Evolutionary conservation across 768 basidiomycete species (phyloP).

Genomic region (Lactarius pseudohatsudake): DNA sequence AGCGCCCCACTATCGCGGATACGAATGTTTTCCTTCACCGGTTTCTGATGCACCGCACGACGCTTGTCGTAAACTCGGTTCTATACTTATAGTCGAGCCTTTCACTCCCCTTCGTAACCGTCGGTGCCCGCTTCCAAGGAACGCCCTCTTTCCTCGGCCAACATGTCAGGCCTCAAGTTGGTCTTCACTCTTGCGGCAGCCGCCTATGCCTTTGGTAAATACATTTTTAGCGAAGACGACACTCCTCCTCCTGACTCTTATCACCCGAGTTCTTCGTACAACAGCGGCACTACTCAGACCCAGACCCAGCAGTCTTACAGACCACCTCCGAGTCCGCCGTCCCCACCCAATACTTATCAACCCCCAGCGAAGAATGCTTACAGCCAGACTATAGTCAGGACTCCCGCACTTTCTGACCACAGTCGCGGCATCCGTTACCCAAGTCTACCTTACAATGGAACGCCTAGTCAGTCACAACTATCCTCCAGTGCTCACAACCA

Average conservation of each 20-base stretch:
- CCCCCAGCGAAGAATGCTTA: neutral
- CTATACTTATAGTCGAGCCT: neutral
- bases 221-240: neutral
- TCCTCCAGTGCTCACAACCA: neutral
- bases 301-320: neutral
- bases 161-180: neutral
- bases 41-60: neutral
- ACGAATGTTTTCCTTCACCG: too few species aligned
- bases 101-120: too few species aligned
- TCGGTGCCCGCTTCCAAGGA: neutral
- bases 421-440: neutral
- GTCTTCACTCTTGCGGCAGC: neutral
- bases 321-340: too few species aligned
- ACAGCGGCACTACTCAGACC: neutral
- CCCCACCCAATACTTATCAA: neutral
- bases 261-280: neutral
- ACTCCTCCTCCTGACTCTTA: neutral
- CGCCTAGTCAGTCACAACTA: too few species aligned
- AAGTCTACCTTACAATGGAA: too few species aligned
- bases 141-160: neutral
- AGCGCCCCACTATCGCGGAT: too few species aligned
- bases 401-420: neutral
- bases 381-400: neutral
- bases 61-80: neutral
- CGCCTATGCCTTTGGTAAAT: neutral